Percentiles rank a stretch among this genome's conserved stretches.
Conservation (phyloP, 225 moss, liverwort and hornwort species). For the Pseudisothecium myosuroides region DNA sequence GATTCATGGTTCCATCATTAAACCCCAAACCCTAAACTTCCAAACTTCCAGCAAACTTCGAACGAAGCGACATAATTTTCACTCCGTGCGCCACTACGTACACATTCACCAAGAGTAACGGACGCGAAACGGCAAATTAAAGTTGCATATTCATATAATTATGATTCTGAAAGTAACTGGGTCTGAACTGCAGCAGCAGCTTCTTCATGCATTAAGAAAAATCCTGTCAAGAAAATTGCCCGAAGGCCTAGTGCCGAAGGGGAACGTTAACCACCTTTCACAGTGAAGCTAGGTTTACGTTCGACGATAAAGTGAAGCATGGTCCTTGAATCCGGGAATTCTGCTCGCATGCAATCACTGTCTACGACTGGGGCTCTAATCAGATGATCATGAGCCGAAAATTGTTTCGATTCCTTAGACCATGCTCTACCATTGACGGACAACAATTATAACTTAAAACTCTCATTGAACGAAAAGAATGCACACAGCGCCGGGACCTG, state of each 20-base stretch:
- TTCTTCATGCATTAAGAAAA: not conserved
- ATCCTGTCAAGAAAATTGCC: not conserved
- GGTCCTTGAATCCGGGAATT: not conserved
- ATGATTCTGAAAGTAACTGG: not conserved
- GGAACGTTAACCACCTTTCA: not conserved
- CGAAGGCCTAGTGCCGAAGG: not conserved
- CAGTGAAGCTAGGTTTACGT: not conserved
- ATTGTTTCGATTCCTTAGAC: not conserved
- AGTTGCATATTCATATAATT: too few relatives aligned
- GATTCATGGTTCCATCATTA: not conserved
- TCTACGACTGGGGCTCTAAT: not conserved
- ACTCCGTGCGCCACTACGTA: not conserved
- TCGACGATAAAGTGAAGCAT: not conserved
- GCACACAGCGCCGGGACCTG: not conserved
- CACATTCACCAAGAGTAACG: not conserved
- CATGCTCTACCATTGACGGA: not conserved
- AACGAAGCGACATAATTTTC: not conserved
- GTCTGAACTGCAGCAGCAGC: not conserved
- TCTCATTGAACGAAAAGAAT: not conserved
- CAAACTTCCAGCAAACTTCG: not conserved
- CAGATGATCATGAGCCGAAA: not conserved
- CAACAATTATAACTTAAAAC: not conserved
- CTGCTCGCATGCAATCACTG: too few relatives aligned
- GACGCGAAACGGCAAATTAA: not conserved
- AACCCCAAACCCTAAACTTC: not conserved